Percentiles rank a stretch among this genome's conserved stretches.
phyloP scores from a whole-genome alignment of 2,329 filamentous ascomycete genomes.

The Cadophora luteo-olivacea region DNA sequence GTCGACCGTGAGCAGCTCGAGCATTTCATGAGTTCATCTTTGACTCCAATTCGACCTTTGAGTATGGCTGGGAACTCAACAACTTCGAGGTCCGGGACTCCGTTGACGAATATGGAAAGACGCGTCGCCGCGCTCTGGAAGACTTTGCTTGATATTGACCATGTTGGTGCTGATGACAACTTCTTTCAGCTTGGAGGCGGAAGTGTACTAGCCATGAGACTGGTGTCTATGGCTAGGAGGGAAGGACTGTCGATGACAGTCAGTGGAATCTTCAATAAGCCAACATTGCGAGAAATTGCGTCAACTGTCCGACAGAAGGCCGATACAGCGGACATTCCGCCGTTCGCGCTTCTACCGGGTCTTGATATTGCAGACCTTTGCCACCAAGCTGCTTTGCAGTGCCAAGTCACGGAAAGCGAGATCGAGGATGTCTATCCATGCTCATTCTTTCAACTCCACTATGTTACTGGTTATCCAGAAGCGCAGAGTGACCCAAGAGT shows the following conservation, averaged over 20 bases:
- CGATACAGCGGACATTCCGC: neutral
- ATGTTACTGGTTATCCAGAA: conserved; percentile 40
- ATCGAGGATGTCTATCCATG: conserved; percentile 48
- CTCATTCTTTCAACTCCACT: conserved; percentile 43
- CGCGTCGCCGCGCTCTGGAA: conserved; percentile 5
- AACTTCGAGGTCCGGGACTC: neutral
- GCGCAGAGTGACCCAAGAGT: neutral
- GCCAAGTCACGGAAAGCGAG: neutral
- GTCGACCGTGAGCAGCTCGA: neutral
- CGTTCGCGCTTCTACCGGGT: neutral
- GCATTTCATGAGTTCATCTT: neutral
- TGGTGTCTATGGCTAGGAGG: conserved; percentile 42
- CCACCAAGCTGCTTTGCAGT: conserved; percentile 9
- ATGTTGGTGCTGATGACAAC: conserved; percentile 9
- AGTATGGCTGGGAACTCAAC: neutral
- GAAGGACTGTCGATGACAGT: conserved; percentile 19
- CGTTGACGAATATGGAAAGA: conserved; percentile 9
- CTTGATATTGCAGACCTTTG: neutral
- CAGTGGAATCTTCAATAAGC: conserved; percentile 20
- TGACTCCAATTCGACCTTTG: neutral
- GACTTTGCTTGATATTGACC: neutral
- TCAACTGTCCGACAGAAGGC: neutral
- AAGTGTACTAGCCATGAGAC: conserved; percentile 51
- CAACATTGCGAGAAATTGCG: conserved; percentile 17
- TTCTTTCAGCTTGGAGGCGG: conserved; percentile 56